Conservation (phyloP, 2,329 filamentous ascomycete species). For the Apiospora hydei region DNA sequence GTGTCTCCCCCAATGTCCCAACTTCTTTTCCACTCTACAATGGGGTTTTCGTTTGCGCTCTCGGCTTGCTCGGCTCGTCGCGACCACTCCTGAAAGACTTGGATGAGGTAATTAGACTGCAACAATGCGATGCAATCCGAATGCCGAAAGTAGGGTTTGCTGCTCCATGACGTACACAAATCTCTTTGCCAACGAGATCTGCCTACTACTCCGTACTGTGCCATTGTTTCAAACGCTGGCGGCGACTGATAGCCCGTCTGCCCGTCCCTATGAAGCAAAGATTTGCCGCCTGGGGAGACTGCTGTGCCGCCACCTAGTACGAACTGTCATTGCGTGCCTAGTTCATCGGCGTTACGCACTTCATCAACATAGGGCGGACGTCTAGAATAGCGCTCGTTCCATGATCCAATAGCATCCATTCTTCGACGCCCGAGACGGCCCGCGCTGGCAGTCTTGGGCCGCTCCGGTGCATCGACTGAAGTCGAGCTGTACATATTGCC, state of each 20-base stretch:
- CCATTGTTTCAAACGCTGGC: not conserved
- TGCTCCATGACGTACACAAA: not conserved
- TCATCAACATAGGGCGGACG: not conserved
- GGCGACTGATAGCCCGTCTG: not conserved
- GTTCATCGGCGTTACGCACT: not conserved
- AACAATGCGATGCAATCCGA: constrained; percentile 6
- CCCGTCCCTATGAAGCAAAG: not conserved
- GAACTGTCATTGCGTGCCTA: not conserved
- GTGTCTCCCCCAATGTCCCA: not conserved
- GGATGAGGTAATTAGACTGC: not conserved
- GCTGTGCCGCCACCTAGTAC: not conserved
- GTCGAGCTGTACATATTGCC: constrained; percentile 11
- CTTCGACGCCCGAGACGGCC: not conserved
- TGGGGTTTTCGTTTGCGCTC: not conserved
- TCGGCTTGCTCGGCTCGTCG: constrained; percentile 8
- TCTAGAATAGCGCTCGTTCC: not conserved
- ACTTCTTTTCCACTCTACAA: not conserved
- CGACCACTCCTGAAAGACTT: not conserved
- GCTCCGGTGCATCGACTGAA: not conserved
- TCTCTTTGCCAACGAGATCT: not conserved
- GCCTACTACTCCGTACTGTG: not conserved
- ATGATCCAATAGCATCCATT: not conserved
- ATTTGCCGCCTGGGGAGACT: not conserved
- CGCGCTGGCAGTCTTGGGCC: not conserved
- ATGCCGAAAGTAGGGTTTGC: not conserved